These are phyloP conservation scores for Acanthamoeba triangularis DNA, from an alignment of 208 protist species.

Conservation along the genomic window DNA sequence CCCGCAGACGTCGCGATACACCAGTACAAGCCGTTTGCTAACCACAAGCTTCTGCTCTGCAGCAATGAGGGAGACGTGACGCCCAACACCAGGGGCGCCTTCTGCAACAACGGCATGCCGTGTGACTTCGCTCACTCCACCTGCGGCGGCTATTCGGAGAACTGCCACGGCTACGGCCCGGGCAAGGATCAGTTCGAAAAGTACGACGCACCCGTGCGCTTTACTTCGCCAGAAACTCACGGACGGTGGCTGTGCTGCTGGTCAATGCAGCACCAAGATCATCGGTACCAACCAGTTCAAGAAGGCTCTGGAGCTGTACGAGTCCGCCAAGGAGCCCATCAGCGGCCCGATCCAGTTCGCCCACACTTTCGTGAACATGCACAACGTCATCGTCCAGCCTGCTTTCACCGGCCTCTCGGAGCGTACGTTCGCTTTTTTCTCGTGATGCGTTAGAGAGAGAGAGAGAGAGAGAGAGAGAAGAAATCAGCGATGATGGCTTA, in stretches of 20 bases:
- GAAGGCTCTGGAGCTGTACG: conserved; percentile 62
- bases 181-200: conserved; percentile 67
- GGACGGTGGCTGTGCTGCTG: background rate
- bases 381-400: conserved; percentile 2
- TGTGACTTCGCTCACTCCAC: conserved; percentile 80
- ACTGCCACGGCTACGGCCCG: conserved; percentile 82
- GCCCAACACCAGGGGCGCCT: conserved; percentile 85
- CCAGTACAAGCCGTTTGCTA: background rate
- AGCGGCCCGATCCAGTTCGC: conserved; percentile 37
- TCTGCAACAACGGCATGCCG: conserved; percentile 78
- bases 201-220: background rate
- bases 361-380: conserved; percentile 64
- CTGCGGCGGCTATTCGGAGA: conserved; percentile 82
- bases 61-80: conserved; percentile 86
- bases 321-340: background rate
- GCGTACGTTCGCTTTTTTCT: background rate
- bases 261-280: conserved; percentile 82
- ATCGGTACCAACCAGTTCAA: conserved; percentile 81
- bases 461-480: too few species aligned
- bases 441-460: too few species aligned
- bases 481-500: background rate
- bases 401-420: background rate
- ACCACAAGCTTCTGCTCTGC: background rate
- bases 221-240: background rate
- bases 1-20: background rate